Base-by-base conservation (phyloP, 306 rosid genomes). In the Potentilla sterilis region DNA sequence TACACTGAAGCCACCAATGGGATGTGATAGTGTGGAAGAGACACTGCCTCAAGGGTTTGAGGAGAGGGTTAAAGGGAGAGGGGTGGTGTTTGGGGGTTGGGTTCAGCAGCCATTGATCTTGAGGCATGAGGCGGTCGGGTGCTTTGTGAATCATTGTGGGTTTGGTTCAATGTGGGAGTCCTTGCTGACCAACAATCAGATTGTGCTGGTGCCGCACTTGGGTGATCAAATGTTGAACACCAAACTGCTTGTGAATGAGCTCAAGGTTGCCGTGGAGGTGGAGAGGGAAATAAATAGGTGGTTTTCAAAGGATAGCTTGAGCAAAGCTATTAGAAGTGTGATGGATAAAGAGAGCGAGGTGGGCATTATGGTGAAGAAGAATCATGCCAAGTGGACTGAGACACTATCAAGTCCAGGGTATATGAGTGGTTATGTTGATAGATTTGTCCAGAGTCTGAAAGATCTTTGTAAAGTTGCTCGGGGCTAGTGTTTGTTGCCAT, bases 141-240 rank as follows among this genome's bases (percentile, higher is more conserved):
- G 97, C 44, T 87, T 91, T 70, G 92, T 91, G 83, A 89, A 49
- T 12, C 94, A 91, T 9, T 87, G 94, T 76, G 97, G 95, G 15
- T 89, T 87, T 32, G 92, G 97, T 19, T 89, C 97, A 0, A 86
- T 89, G 92, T 87, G 92, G 95, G 97, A 87, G 75, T 82, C 88
- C 15, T 58, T 89, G 75, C 75, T 89, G 88, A 81, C 73, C 16
- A 87, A 87, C 0, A 73, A 81, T 0, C 91, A 85, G 70, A 86
- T 89, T 34, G 91, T 91, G 49, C 10, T 86, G 32, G 70, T 79
- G 0, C 91, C 97, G 2, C 73, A 67, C 4, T 58, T 89, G n/a
- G 84, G 82, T 0, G 97, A 91, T 42, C 95, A 91, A 12, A 44
- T 86, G 1, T 69, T 91, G 85, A 91, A 88, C 63, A 51, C 92